A percentile compares a stretch with the other conserved stretches of the same genome.
These are phyloP conservation scores for Reticulascus tulasneorum DNA, from an alignment of 2,329 filamentous ascomycete species.

Conservation along the genomic window DNA sequence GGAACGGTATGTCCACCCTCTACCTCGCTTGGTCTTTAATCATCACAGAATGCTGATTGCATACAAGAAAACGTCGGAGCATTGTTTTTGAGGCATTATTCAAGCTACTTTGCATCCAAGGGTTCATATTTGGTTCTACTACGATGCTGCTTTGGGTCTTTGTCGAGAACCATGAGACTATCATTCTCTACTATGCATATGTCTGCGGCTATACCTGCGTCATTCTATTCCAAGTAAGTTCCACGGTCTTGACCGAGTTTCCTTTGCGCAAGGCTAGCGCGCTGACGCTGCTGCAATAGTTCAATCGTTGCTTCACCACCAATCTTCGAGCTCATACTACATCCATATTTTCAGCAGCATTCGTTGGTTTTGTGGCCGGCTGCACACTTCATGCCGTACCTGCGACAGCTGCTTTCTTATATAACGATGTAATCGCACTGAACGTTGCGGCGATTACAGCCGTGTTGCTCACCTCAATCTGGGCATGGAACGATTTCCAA, in stretches of 20 bases:
- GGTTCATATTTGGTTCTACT: conserved; percentile 26
- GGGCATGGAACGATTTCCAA: conserved; percentile 25
- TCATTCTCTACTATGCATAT: conserved; percentile 30
- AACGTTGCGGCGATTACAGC: conserved; percentile 26
- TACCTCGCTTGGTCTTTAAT: too few relatives aligned
- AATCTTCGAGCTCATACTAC: conserved; percentile 27
- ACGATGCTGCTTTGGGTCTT: conserved; percentile 30
- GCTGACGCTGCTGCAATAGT: conserved; percentile 14
- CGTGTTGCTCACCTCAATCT: conserved; percentile 25
- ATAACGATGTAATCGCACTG: conserved; percentile 27
- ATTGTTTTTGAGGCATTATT: conserved; percentile 22
- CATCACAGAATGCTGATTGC: too few relatives aligned
- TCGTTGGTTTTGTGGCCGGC: conserved; percentile 26
- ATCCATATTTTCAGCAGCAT: conserved; percentile 27
- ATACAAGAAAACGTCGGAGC: conserved; percentile 7
- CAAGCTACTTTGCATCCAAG: conserved; percentile 26
- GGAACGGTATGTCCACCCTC: too few relatives aligned
- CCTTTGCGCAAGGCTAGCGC: background rate
- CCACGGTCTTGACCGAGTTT: background rate
- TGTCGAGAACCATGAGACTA: conserved; percentile 24
- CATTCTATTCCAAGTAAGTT: conserved; percentile 34
- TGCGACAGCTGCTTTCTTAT: conserved; percentile 21
- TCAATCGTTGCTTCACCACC: conserved; percentile 35
- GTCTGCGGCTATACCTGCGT: conserved; percentile 30
- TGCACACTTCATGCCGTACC: conserved; percentile 26